Percentiles rank a stretch among this genome's conserved stretches.
Conservation (phyloP, 2,329 filamentous ascomycete species). For the Diplocarpon rosae region DNA sequence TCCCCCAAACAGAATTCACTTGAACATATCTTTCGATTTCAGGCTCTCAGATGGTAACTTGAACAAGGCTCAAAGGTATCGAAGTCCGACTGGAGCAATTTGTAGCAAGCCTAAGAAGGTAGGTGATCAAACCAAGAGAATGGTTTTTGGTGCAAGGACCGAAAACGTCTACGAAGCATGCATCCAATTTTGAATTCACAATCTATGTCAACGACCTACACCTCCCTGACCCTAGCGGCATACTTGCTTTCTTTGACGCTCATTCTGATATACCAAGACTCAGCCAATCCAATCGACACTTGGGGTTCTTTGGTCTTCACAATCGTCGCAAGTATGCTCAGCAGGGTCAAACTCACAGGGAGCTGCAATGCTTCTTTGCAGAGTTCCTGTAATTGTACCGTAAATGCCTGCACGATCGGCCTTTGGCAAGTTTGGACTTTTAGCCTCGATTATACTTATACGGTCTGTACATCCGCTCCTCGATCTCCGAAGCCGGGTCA, state of each 20-base stretch:
- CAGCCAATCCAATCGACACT: conserved; percentile 19
- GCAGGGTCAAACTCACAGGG: conserved; percentile 1
- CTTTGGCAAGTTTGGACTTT: conserved; percentile 6
- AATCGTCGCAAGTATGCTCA: conserved; percentile 13
- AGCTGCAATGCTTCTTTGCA: background rate
- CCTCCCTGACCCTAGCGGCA: background rate
- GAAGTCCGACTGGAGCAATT: too few relatives aligned
- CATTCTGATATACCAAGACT: background rate
- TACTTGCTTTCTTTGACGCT: too few relatives aligned
- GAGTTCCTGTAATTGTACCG: conserved; percentile 8
- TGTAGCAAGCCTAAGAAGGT: too few relatives aligned
- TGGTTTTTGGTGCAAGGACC: too few relatives aligned
- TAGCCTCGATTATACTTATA: conserved; percentile 5
- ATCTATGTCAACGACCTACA: background rate
- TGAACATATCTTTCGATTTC: too few relatives aligned
- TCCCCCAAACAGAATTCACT: too few relatives aligned
- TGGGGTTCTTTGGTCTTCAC: conserved; percentile 8
- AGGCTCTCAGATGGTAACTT: too few relatives aligned
- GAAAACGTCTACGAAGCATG: too few relatives aligned
- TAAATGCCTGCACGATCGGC: conserved; percentile 10
- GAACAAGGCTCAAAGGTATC: too few relatives aligned
- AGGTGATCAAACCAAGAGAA: too few relatives aligned
- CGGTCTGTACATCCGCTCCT: conserved; percentile 5
- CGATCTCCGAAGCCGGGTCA: conserved; percentile 1
- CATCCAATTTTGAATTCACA: background rate